phyloP scores from a whole-genome alignment of 306 rosid species.

The Vicia villosa region DNA sequence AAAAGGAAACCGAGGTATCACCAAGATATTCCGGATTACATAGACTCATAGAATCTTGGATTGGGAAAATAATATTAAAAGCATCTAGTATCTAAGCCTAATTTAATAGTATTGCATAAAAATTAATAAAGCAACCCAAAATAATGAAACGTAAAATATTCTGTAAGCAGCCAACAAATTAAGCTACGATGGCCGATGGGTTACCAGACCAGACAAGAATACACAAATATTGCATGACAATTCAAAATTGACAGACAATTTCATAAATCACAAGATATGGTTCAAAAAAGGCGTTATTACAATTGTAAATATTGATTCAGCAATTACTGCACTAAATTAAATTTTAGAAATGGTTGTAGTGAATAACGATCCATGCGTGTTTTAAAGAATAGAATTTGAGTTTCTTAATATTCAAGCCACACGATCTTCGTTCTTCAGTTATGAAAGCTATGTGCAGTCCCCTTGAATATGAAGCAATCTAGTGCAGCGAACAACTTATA shows the following conservation, averaged over 20 bases:
- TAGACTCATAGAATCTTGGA: background rate
- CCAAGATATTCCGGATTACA: slow-evolving; percentile 10
- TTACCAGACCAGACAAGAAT: background rate
- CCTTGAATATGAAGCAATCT: background rate
- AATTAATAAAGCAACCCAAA: background rate
- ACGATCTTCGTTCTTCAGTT: background rate
- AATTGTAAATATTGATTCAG: slow-evolving; percentile 8
- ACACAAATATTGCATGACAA: background rate
- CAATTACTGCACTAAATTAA: slow-evolving; percentile 4
- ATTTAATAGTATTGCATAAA: background rate
- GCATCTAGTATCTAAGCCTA: background rate
- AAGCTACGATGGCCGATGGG: background rate
- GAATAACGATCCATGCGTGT: background rate
- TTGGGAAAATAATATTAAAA: background rate
- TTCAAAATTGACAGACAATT: background rate
- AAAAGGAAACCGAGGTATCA: slow-evolving; percentile 27
- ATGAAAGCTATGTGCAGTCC: slow-evolving; percentile 5
- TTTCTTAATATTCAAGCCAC: slow-evolving; percentile 11
- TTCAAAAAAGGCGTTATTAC: background rate
- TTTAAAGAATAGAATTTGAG: background rate
- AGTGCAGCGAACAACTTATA: background rate
- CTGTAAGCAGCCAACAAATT: background rate
- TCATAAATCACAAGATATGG: background rate
- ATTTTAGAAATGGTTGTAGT: background rate
- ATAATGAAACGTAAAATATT: background rate